Conservation (phyloP, 768 basidiomycete species). For the Gyrodon lividus region DNA sequence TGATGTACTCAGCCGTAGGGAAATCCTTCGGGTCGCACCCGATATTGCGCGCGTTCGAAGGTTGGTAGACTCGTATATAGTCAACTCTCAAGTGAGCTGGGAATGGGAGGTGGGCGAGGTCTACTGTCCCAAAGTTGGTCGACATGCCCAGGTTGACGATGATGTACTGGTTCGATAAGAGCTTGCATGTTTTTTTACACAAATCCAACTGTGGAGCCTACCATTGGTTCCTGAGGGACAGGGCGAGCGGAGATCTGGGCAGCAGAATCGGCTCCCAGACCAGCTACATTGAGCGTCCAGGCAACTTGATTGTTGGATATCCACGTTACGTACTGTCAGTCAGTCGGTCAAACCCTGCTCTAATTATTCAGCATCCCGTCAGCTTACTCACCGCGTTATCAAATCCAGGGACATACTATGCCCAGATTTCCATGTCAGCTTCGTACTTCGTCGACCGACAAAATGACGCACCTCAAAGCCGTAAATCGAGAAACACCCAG, state of each 20-base stretch:
- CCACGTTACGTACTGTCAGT: conserved; percentile 79
- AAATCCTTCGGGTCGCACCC: conserved; percentile 68
- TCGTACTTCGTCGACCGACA: background rate
- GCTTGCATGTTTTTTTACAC: background rate
- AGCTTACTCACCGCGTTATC: conserved; percentile 54
- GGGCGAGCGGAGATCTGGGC: conserved; percentile 65
- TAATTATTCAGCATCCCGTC: background rate
- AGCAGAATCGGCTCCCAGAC: conserved; percentile 58
- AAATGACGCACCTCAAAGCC: conserved; percentile 66
- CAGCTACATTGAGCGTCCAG: conserved; percentile 75
- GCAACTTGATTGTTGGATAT: conserved; percentile 60
- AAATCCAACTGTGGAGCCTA: conserved; percentile 29
- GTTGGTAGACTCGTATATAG: conserved; percentile 74
- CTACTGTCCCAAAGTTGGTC: conserved; percentile 56
- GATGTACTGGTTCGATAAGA: conserved; percentile 40
- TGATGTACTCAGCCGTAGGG: conserved; percentile 75
- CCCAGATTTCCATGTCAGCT: background rate
- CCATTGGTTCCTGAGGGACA: conserved; percentile 85
- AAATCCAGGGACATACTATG: conserved; percentile 51
- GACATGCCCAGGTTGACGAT: conserved; percentile 61
- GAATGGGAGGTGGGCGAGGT: conserved; percentile 51
- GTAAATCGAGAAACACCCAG: conserved; percentile 67
- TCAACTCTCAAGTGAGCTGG: conserved; percentile 50
- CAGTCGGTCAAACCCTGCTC: background rate
- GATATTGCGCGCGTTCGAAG: conserved; percentile 55